These are phyloP conservation scores for Synchytrium microbalum DNA, from an alignment of 371 early-diverging fungal genomes.

Conservation along the genomic window DNA sequence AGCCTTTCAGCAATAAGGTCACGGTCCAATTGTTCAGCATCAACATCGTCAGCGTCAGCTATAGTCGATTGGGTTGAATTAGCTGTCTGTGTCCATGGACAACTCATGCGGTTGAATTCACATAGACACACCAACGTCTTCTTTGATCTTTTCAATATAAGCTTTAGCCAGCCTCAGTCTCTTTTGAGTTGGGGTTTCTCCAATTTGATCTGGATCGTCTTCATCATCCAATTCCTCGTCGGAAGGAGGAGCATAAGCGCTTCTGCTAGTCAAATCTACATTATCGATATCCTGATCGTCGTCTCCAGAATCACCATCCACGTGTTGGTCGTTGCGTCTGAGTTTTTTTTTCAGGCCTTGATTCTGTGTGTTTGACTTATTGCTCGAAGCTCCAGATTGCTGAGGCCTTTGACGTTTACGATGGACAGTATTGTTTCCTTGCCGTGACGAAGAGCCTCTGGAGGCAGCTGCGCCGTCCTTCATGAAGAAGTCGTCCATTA, in stretches of 20 bases:
- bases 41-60: conserved; percentile 65
- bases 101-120: neutral
- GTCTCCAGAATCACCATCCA: neutral
- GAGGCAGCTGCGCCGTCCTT: too few species aligned
- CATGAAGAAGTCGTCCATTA: too few species aligned
- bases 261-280: neutral
- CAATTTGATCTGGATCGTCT: neutral
- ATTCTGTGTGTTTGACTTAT: too few species aligned
- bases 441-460: too few species aligned
- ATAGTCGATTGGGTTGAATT: conserved; percentile 6
- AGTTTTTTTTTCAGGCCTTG: too few species aligned
- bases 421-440: too few species aligned
- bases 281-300: neutral
- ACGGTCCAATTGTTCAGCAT: conserved; percentile 86
- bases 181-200: conserved; percentile 85
- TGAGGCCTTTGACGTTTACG: too few species aligned
- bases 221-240: neutral
- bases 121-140: conserved; percentile 45
- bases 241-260: neutral
- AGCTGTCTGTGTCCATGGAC: conserved; percentile 5
- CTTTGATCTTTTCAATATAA: conserved; percentile 70
- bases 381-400: too few species aligned
- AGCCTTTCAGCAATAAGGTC: conserved; percentile 87
- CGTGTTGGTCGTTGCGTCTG: too few species aligned
- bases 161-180: conserved; percentile 84